Base-by-base conservation (phyloP, 495 filamentous ascomycete genomes). In the Astrothelium subdiscretum region DNA sequence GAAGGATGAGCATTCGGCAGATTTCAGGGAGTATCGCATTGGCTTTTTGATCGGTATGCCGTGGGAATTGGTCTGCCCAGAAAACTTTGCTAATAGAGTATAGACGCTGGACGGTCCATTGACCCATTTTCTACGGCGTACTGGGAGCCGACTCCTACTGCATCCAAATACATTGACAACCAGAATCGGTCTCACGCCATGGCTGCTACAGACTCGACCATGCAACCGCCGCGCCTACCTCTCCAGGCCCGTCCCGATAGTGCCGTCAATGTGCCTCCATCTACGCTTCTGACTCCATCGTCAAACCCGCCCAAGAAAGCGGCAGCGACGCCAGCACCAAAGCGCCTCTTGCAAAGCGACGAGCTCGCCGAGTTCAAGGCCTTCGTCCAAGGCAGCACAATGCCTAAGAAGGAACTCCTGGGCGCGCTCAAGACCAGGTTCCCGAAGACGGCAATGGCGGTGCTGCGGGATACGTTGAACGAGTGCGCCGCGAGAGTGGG, bases 51-150 rank as follows among this genome's bases (percentile, higher is more conserved):
- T 24, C 44, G 62, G 58, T 44, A 59, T 13, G 59, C 20, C 24
- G 62, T 67, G 54, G 38, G 65, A 1, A 31, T 69, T 26, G 54
- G 52, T 40, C 58, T 67, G 1, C 38, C 59, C 52, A 24, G 3
- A 8, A 29, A 20, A 29, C 48, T 3, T 35, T 35, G 48, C 62
- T 66, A 62, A 67, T 58, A 63, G 18, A 60, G 60, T 24, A 51
- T 59, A 69, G 79, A 83, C 43, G 65, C 64, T 1, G 67, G 72
- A 10, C 74, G 79, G 11, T 71, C 84, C 38, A 95, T 99, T 67
- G 85, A 99, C 63, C 94, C 94, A 0, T 95, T 91, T 69, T 91
- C 89, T 0, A 84, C 81, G 1, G 72, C 73, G 3, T 97, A 97
- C 75, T 97, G 94, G 94, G 78, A 76, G 18, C 65, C 63, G 24